Base-by-base conservation (phyloP, 2,329 filamentous ascomycete genomes). In the Nigrospora osmanthi region DNA sequence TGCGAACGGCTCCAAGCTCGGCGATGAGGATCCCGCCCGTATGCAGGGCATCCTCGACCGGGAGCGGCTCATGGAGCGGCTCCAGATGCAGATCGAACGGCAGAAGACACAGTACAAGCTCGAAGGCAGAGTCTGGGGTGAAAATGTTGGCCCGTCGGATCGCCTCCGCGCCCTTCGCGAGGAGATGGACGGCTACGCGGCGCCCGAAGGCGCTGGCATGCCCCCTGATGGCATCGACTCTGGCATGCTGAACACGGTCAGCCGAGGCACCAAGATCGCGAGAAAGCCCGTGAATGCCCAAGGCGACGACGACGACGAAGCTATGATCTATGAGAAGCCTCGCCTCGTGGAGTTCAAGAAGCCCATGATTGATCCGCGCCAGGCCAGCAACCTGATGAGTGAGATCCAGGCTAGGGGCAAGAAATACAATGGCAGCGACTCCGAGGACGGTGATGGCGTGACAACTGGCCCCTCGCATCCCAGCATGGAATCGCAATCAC, bases 71-170 rank as follows among this genome's bases (percentile, higher is more conserved):
- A 94, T 98, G 86, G 87, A 89, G 60, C 84, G 90, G 43, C 76
- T 98, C 46, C 90, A 95, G 65, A 94, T 88, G 73, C 93, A 97
- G 67, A 80, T 98, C 36, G 91, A 97, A 70, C 78, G 93, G 52
- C 91, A 95, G 52, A 97, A 97, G 77, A 97, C 93, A 1, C 90
- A 97, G 61, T 95, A 89, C 67, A 96, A 96, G 67, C 80, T 98
- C 31, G 93, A 97, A 66, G 93, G 93, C 54, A 88, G 88, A 63
- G 83, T 89, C 10, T 95, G 91, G 86, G 84, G 84, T 50, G 87
- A 94, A 50, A 71, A 78, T 43, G 76, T 85, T 52, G 88, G 88
- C 33, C 91, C 93, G 12, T 96, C 89, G 38, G 93, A 98, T 67
- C 84, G 90, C 57, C 73, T 98, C 47, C 85, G 93, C 52, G 91